A percentile compares a stretch with the other conserved stretches of the same genome.
Evolutionary conservation across 2,329 filamentous ascomycete genomes (phyloP).

Genomic region (Colletotrichum sp.): DNA sequence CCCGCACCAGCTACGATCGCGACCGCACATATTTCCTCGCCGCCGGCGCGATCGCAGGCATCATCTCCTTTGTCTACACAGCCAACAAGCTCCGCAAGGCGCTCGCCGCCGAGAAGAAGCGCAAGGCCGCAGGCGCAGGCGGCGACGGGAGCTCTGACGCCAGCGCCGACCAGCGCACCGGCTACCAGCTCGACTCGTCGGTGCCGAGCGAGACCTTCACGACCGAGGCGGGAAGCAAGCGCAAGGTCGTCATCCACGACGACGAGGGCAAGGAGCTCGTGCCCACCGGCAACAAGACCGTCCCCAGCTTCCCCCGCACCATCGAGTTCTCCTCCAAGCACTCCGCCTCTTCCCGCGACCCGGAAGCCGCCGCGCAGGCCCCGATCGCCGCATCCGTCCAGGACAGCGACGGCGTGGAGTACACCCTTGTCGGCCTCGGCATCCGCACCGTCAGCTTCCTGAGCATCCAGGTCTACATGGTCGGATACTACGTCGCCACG

Average conservation of each 20-base stretch:
- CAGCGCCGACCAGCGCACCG: background rate
- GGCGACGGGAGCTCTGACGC: slow-evolving; percentile 18
- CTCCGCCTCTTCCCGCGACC: slow-evolving; percentile 20
- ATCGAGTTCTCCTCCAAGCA: slow-evolving; percentile 62
- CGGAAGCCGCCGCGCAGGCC: slow-evolving; percentile 26
- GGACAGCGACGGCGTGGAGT: slow-evolving; percentile 64
- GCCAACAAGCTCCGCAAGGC: slow-evolving; percentile 55
- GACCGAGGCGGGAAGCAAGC: slow-evolving; percentile 53
- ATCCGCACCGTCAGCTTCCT: slow-evolving; percentile 91
- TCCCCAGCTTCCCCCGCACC: slow-evolving; percentile 78
- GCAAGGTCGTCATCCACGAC: slow-evolving; percentile 68
- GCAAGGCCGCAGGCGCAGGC: slow-evolving; percentile 21
- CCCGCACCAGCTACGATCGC: slow-evolving; percentile 54
- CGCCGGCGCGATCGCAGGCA: slow-evolving; percentile 54
- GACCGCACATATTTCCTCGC: slow-evolving; percentile 57
- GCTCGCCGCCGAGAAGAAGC: slow-evolving; percentile 35
- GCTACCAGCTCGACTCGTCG: slow-evolving; percentile 45
- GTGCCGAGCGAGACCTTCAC: slow-evolving; percentile 52
- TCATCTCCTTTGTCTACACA: slow-evolving; percentile 56
- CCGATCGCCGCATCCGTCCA: slow-evolving; percentile 42
- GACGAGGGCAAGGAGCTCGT: slow-evolving; percentile 77
- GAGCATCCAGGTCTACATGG: slow-evolving; percentile 90
- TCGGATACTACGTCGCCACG: slow-evolving; percentile 89
- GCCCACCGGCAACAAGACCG: slow-evolving; percentile 79
- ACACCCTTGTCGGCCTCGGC: slow-evolving; percentile 87